A percentile compares a stretch with the other conserved stretches of the same genome.
Conservation (phyloP, 495 filamentous ascomycete species). For the Pyrenula massariospora region DNA sequence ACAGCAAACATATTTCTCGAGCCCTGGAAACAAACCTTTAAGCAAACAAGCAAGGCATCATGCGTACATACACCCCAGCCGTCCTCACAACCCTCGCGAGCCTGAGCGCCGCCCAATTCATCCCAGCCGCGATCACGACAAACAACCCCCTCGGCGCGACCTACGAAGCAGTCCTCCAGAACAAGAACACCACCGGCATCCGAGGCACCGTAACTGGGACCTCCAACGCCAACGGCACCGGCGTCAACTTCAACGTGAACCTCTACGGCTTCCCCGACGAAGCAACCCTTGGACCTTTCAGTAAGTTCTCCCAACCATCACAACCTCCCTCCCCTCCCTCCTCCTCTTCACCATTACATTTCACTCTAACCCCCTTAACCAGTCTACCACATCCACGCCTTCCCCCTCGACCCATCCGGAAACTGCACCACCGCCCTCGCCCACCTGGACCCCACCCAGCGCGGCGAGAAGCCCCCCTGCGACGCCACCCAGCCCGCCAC, state of each 20-base stretch:
- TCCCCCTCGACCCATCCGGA: conserved; percentile 53
- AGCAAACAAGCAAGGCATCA: background rate
- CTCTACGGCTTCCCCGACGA: conserved; percentile 54
- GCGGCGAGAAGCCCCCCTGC: conserved; percentile 53
- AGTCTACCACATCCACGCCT: conserved; percentile 72
- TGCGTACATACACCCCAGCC: background rate
- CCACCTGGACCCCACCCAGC: conserved; percentile 50
- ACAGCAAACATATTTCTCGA: too few species aligned
- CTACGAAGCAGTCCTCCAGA: conserved; percentile 49
- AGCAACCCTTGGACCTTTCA: conserved; percentile 49
- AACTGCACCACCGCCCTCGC: conserved; percentile 61
- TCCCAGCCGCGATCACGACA: conserved; percentile 35
- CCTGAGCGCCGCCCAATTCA: background rate
- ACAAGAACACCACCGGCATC: conserved; percentile 39
- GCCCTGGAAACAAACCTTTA: background rate
- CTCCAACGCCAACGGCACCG: conserved; percentile 42
- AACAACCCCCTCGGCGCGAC: conserved; percentile 49
- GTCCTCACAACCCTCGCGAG: background rate
- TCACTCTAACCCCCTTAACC: background rate
- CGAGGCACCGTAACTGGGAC: conserved; percentile 49
- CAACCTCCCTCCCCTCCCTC: background rate
- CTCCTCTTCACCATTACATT: too few species aligned
- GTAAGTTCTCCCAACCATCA: conserved; percentile 45
- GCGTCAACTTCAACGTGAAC: conserved; percentile 47
- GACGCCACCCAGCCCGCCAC: conserved; percentile 41